Percentiles rank a stretch among this genome's conserved stretches.
phyloP scores from a whole-genome alignment of 2,329 filamentous ascomycete species.

The Volutella citrinella region DNA sequence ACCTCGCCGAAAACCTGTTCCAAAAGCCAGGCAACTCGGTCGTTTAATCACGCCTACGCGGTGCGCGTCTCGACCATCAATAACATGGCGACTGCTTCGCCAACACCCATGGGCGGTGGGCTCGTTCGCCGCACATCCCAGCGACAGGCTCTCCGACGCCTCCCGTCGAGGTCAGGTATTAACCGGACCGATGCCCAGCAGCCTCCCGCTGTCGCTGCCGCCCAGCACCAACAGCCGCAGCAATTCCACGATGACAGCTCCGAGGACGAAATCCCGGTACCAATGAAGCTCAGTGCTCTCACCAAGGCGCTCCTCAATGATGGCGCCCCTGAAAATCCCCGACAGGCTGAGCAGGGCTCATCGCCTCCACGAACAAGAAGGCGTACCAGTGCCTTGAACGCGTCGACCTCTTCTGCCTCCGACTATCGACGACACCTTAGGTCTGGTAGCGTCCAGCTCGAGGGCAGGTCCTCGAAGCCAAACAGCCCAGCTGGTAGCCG shows the following conservation, averaged over 20 bases:
- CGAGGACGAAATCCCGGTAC: constrained; percentile 87
- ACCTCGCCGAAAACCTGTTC: constrained; percentile 12
- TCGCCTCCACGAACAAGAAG: constrained; percentile 49
- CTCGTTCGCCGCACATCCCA: constrained; percentile 52
- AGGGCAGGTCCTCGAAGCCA: constrained; percentile 36
- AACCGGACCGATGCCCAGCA: constrained; percentile 46
- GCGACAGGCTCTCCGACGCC: constrained; percentile 52
- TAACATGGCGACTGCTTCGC: constrained; percentile 52
- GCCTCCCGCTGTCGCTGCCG: constrained; percentile 24
- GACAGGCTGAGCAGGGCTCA: constrained; percentile 32
- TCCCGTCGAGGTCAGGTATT: constrained; percentile 44
- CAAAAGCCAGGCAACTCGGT: constrained; percentile 17
- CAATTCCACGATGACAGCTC: constrained; percentile 74
- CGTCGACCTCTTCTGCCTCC: constrained; percentile 39
- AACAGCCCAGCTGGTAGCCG: constrained; percentile 44
- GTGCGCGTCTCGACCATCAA: constrained; percentile 17
- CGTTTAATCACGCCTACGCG: constrained; percentile 14
- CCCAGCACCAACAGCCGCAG: constrained; percentile 42
- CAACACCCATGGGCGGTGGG: constrained; percentile 53
- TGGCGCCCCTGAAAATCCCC: constrained; percentile 53
- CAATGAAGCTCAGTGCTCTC: constrained; percentile 89
- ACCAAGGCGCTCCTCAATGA: constrained; percentile 80
- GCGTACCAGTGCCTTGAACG: constrained; percentile 45
- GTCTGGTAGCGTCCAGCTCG: constrained; percentile 45
- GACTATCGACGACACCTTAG: constrained; percentile 46